A percentile compares a stretch with the other conserved stretches of the same genome.
Evolutionary conservation across 2,329 filamentous ascomycete genomes (phyloP).

Genomic region (Hymenoscyphus infarciens): DNA sequence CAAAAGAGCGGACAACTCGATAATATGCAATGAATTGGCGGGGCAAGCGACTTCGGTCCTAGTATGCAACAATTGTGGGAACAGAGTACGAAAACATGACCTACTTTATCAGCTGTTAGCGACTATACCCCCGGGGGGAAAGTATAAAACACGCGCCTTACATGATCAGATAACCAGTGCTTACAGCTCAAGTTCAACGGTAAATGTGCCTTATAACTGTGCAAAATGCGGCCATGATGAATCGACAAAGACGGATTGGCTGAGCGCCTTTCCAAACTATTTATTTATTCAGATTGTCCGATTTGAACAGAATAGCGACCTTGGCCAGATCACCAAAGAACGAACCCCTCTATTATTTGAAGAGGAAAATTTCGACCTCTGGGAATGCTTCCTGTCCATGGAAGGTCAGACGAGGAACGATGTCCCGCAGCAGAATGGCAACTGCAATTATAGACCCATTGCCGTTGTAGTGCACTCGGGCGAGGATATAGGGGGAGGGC

Average conservation of each 20-base stretch:
- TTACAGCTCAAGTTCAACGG: not conserved
- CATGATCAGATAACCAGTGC: too few species aligned
- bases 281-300: not conserved
- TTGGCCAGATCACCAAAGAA: not conserved
- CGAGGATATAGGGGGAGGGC: not conserved
- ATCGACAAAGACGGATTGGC: not conserved
- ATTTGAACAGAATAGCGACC: not conserved
- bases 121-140: too few species aligned
- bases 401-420: not conserved
- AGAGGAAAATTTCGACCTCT: not conserved
- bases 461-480: not conserved
- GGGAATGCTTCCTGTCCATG: not conserved
- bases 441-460: not conserved
- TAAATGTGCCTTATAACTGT: not conserved
- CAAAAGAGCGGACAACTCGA: too few species aligned
- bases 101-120: too few species aligned
- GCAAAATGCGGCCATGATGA: not conserved
- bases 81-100: too few species aligned
- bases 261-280: not conserved
- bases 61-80: too few species aligned
- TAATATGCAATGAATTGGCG: too few species aligned
- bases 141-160: too few species aligned
- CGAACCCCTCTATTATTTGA: not conserved
- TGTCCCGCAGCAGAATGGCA: not conserved
- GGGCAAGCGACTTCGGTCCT: too few species aligned